phyloP scores from a whole-genome alignment of 192 early-diverging fungal genomes.

The Podochytrium sp. region DNA sequence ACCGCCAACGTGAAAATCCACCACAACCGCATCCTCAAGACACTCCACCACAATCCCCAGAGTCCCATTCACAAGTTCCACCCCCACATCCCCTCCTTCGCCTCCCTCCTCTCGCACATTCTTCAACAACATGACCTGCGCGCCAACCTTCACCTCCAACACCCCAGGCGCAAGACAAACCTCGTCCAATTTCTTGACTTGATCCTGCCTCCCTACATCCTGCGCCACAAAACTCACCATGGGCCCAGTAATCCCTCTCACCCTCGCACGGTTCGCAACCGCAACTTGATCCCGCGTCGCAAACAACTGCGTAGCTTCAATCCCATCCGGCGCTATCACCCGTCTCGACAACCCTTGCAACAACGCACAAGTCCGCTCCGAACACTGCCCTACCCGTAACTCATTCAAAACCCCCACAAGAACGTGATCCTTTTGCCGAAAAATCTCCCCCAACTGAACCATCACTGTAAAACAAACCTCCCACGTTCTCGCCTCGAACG shows the following conservation, averaged over 20 bases:
- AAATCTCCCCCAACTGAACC: slow-evolving; percentile 72
- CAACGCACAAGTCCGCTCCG: slow-evolving; percentile 48
- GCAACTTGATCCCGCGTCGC: slow-evolving; percentile 23
- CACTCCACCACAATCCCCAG: slow-evolving; percentile 42
- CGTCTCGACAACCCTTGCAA: slow-evolving; percentile 56
- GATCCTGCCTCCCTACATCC: neutral
- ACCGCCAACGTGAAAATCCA: slow-evolving; percentile 31
- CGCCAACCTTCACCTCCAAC: slow-evolving; percentile 72
- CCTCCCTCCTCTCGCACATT: slow-evolving; percentile 29
- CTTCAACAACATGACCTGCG: slow-evolving; percentile 84
- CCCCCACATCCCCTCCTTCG: neutral
- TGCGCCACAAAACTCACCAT: slow-evolving; percentile 69
- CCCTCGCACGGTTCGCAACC: slow-evolving; percentile 34
- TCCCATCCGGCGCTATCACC: slow-evolving; percentile 45
- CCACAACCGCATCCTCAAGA: slow-evolving; percentile 22
- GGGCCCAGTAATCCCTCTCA: slow-evolving; percentile 43
- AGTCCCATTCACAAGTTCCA: slow-evolving; percentile 48
- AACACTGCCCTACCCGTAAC: slow-evolving; percentile 74
- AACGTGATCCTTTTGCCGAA: slow-evolving; percentile 79
- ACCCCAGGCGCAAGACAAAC: slow-evolving; percentile 60
- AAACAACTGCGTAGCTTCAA: slow-evolving; percentile 58
- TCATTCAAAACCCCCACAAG: slow-evolving; percentile 86
- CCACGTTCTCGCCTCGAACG: slow-evolving; percentile 16
- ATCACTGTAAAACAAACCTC: neutral
- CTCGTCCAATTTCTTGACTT: slow-evolving; percentile 32